Conservation (phyloP, 139 green algal species). For the Chlamydomonas incerta region DNA sequence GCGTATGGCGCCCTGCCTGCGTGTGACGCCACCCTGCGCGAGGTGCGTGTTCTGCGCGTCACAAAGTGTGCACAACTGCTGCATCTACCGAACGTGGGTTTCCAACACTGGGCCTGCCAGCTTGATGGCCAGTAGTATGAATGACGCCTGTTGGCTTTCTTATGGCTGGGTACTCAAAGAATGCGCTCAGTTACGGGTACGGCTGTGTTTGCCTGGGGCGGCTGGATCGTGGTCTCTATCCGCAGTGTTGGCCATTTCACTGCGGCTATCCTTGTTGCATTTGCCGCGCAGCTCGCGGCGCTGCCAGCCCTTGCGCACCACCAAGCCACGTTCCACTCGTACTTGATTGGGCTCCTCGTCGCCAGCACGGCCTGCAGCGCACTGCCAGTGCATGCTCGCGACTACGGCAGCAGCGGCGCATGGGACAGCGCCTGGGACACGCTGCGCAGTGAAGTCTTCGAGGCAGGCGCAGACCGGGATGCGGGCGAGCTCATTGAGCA, state of each 20-base stretch:
- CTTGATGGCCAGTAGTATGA: no score
- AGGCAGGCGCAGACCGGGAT: neutral
- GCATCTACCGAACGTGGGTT: no score
- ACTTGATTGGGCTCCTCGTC: neutral
- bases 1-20: neutral
- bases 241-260: no score
- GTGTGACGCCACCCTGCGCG: neutral
- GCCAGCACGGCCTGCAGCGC: slow-evolving; percentile 1
- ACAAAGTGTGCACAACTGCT: no score
- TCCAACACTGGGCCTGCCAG: no score
- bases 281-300: neutral
- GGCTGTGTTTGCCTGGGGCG: no score
- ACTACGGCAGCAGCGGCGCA: neutral
- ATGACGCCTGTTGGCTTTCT: no score
- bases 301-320: slow-evolving; percentile 16
- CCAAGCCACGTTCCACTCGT: slow-evolving; percentile 32
- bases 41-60: neutral
- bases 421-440: neutral
- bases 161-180: no score
- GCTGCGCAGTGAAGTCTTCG: neutral
- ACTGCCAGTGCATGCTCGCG: neutral
- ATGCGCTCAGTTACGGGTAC: no score
- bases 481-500: neutral
- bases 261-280: neutral
- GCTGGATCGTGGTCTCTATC: no score